phyloP scores from a whole-genome alignment of 2,329 filamentous ascomycete species.

The Verticillium albo-atrum region DNA sequence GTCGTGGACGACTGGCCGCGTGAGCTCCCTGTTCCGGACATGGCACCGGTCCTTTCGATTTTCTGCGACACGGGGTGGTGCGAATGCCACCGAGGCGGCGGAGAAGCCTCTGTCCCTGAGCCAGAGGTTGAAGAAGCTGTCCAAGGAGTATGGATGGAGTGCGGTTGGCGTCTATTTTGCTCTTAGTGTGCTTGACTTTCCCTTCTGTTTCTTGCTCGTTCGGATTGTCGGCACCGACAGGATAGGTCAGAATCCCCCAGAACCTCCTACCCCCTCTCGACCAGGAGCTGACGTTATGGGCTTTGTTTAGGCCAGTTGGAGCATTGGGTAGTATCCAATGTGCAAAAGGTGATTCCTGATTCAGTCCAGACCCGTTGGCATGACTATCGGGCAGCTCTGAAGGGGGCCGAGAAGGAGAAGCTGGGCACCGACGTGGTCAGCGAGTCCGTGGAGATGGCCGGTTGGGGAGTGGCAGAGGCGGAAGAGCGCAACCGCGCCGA shows the following conservation, averaged over 20 bases:
- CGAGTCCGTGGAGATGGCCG: constrained; percentile 45
- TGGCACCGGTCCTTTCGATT: constrained; percentile 11
- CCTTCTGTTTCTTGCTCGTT: constrained; percentile 90
- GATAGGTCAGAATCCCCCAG: constrained; percentile 55
- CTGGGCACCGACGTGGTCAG: constrained; percentile 37
- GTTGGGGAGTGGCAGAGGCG: constrained; percentile 61
- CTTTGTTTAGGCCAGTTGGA: constrained; percentile 53
- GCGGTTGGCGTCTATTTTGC: constrained; percentile 86
- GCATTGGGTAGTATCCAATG: constrained; percentile 58
- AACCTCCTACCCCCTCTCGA: not conserved
- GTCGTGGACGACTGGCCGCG: not conserved
- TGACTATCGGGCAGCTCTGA: constrained; percentile 43
- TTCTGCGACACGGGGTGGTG: constrained; percentile 6
- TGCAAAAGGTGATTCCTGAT: constrained; percentile 56
- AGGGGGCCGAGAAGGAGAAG: constrained; percentile 37
- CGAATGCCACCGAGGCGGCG: not conserved
- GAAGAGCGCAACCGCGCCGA: constrained; percentile 56
- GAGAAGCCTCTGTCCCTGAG: constrained; percentile 50
- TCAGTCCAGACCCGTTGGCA: constrained; percentile 49
- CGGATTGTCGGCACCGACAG: constrained; percentile 76
- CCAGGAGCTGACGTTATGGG: not conserved
- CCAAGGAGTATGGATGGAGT: constrained; percentile 90
- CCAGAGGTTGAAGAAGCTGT: constrained; percentile 74
- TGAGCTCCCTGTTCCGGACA: constrained; percentile 4
- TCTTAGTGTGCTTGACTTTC: constrained; percentile 84